Conservation (phyloP, 495 filamentous ascomycete species). For the Friedmanniomyces simplex region DNA sequence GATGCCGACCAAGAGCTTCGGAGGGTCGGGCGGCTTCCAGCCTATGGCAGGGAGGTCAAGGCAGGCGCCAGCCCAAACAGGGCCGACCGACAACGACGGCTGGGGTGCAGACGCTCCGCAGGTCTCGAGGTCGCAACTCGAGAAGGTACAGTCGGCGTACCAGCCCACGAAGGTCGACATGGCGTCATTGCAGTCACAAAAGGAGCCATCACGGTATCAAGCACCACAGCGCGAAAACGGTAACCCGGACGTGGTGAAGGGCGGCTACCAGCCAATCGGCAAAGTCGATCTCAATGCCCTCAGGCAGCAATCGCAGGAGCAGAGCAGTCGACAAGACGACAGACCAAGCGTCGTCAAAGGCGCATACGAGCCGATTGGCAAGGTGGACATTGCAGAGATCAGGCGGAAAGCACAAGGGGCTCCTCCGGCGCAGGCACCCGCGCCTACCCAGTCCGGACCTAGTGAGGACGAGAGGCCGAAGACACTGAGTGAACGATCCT, state of each 20-base stretch:
- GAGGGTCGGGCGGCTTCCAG: constrained; percentile 51
- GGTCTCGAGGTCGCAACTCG: constrained; percentile 72
- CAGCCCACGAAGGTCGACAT: constrained; percentile 91
- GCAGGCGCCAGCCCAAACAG: constrained; percentile 33
- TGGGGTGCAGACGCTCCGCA: constrained; percentile 94
- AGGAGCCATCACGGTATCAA: constrained; percentile 47
- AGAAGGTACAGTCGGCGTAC: constrained; percentile 89
- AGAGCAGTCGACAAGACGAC: constrained; percentile 52
- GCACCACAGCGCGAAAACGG: constrained; percentile 31
- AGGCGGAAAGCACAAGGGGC: constrained; percentile 66
- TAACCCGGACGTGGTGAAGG: constrained; percentile 59
- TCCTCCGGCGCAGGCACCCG: constrained; percentile 30
- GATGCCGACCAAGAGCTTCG: constrained; percentile 62
- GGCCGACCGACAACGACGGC: constrained; percentile 60
- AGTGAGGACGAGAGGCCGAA: constrained; percentile 39
- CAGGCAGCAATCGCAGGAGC: constrained; percentile 63
- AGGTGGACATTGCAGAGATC: constrained; percentile 92
- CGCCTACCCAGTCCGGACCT: constrained; percentile 32
- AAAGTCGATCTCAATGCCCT: constrained; percentile 93
- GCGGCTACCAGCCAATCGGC: constrained; percentile 90
- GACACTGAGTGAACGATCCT: constrained; percentile 55
- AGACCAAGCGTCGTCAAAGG: constrained; percentile 77
- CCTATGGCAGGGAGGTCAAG: constrained; percentile 47
- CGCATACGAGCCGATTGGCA: constrained; percentile 83
- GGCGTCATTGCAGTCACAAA: constrained; percentile 56